phyloP scores from a whole-genome alignment of 257 asterid species.

The Paulownia fortunei region DNA sequence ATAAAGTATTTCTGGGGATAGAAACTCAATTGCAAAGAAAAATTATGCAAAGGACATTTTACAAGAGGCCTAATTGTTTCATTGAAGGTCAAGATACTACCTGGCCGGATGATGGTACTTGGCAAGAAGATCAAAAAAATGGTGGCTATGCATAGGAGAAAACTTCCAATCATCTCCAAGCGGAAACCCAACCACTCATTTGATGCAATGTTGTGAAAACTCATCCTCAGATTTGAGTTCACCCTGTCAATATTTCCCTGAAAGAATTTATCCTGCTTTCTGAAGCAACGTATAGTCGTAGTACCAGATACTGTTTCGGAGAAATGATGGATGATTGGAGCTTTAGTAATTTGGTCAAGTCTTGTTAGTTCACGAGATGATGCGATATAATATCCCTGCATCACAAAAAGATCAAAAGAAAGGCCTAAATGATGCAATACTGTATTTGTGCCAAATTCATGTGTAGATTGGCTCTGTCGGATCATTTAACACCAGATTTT shows the following conservation, averaged over 20 bases:
- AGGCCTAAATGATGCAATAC: too few relatives aligned
- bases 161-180: constrained; percentile 70
- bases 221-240: constrained; percentile 59
- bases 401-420: background rate
- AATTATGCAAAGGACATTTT: background rate
- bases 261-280: constrained; percentile 53
- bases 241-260: constrained; percentile 61
- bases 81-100: constrained; percentile 37
- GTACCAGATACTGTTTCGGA: constrained; percentile 74
- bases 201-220: constrained; percentile 68
- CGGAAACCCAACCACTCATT: constrained; percentile 89
- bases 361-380: constrained; percentile 81
- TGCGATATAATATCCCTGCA: constrained; percentile 64
- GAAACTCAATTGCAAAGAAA: too few relatives aligned
- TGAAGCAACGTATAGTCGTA: constrained; percentile 70
- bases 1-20: too few relatives aligned
- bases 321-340: constrained; percentile 82
- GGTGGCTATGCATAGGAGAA: constrained; percentile 56
- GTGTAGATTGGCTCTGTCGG: too few relatives aligned
- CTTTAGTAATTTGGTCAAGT: constrained; percentile 65
- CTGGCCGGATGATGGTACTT: constrained; percentile 58
- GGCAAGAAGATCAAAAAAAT: constrained; percentile 64
- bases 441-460: too few relatives aligned
- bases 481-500: too few relatives aligned
- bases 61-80: background rate